A percentile compares a stretch with the other conserved stretches of the same genome.
These are phyloP conservation scores for Neonothopanus nambi DNA, from an alignment of 1,284 basidiomycete species.

Conservation along the genomic window DNA sequence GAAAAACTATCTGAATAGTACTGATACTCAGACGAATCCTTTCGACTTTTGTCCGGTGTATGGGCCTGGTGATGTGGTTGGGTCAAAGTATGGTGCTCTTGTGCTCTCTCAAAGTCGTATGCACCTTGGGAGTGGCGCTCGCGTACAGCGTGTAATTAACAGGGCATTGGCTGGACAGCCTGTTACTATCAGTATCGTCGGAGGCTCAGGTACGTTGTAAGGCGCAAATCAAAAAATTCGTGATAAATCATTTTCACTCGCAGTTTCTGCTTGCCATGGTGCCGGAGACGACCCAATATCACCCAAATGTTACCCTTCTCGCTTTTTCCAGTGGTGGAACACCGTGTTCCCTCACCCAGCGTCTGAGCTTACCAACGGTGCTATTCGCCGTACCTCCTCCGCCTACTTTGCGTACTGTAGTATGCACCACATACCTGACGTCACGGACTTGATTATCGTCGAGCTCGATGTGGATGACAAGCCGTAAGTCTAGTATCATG, in stretches of 20 bases:
- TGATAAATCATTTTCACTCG: not conserved
- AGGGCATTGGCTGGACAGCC: slow-evolving; percentile 85
- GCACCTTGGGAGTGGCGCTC: slow-evolving; percentile 81
- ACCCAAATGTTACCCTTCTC: slow-evolving; percentile 83
- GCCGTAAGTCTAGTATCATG: slow-evolving; percentile 53
- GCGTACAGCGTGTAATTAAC: slow-evolving; percentile 82
- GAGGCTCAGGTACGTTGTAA: slow-evolving; percentile 73
- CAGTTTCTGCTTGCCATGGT: slow-evolving; percentile 91
- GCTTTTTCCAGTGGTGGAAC: slow-evolving; percentile 96
- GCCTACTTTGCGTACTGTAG: slow-evolving; percentile 93
- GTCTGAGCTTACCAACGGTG: slow-evolving; percentile 94
- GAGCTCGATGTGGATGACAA: slow-evolving; percentile 91
- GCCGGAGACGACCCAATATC: slow-evolving; percentile 90
- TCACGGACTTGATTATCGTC: slow-evolving; percentile 89
- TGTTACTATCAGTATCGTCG: slow-evolving; percentile 88
- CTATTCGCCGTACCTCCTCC: slow-evolving; percentile 85
- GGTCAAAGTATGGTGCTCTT: slow-evolving; percentile 76
- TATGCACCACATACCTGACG: slow-evolving; percentile 87
- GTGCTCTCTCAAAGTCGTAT: slow-evolving; percentile 75
- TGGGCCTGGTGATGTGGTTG: slow-evolving; percentile 79
- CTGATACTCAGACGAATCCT: slow-evolving; percentile 64
- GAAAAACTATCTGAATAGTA: slow-evolving; percentile 68
- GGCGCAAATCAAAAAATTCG: not conserved
- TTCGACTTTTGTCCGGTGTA: slow-evolving; percentile 91
- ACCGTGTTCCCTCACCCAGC: slow-evolving; percentile 91